Evolutionary conservation across 257 asterid species (phyloP).

Genomic region (Rehmannia glutinosa): DNA sequence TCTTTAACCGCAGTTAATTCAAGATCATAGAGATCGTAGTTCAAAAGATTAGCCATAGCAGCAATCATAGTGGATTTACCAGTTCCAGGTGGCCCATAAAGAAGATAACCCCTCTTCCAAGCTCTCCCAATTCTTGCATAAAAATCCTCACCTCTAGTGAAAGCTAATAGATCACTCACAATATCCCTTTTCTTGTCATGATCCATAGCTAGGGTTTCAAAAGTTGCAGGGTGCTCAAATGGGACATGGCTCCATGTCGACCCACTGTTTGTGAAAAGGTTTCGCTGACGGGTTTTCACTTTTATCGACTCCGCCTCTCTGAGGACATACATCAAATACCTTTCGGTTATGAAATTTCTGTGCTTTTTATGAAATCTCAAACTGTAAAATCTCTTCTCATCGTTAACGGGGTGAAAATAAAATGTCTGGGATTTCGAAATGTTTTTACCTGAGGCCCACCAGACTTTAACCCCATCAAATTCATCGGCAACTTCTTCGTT

Average conservation of each 20-base stretch:
- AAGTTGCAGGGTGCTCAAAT: conserved; percentile 34
- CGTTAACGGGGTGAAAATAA: conserved; percentile 18
- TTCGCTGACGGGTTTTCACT: conserved; percentile 22
- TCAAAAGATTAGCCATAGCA: conserved; percentile 33
- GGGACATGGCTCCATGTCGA: conserved; percentile 27
- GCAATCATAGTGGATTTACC: conserved; percentile 39
- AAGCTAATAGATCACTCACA: conserved; percentile 19
- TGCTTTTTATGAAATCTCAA: conserved; percentile 20
- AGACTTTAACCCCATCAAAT: conserved; percentile 17
- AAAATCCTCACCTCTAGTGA: conserved; percentile 14
- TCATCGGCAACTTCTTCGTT: conserved; percentile 29
- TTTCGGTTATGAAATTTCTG: conserved; percentile 2
- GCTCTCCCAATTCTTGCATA: conserved; percentile 27
- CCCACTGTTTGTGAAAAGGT: conserved; percentile 31
- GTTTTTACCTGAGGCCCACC: conserved; percentile 34
- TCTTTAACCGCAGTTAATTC: conserved; percentile 33
- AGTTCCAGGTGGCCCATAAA: conserved; percentile 35
- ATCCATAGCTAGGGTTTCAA: conserved; percentile 31
- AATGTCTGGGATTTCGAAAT: conserved; percentile 24
- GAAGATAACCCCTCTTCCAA: conserved; percentile 32
- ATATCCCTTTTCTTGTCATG: conserved; percentile 17
- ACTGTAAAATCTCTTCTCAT: conserved; percentile 28
- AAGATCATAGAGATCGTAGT: conserved; percentile 34
- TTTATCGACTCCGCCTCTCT: conserved; percentile 21
- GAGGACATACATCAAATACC: conserved; percentile 21